A percentile compares a stretch with the other conserved stretches of the same genome.
These are phyloP conservation scores for Vinca major DNA, from an alignment of 305 asterid genomes.

Conservation along the genomic window DNA sequence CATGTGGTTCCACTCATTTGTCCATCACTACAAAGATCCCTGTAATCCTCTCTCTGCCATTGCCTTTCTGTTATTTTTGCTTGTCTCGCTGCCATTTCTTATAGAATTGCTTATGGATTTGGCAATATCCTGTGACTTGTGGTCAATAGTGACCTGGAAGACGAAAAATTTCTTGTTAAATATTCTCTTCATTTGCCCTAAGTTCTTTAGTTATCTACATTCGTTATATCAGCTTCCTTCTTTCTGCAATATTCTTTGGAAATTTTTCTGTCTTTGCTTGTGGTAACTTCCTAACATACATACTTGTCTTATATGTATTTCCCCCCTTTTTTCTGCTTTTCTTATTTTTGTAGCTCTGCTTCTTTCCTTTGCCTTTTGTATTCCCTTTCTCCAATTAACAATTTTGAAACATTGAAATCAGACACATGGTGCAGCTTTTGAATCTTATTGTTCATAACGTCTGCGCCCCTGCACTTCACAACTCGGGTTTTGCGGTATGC, in stretches of 20 bases:
- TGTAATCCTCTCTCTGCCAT: background rate
- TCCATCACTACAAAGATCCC: background rate
- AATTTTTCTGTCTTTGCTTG: background rate
- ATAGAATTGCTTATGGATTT: background rate
- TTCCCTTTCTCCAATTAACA: background rate
- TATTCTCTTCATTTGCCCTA: background rate
- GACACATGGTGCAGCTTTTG: conserved; percentile 89
- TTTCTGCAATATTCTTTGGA: conserved; percentile 2
- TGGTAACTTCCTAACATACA: background rate
- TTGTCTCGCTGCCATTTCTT: background rate
- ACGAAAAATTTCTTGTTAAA: background rate
- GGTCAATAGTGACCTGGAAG: background rate
- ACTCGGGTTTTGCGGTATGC: conserved; percentile 98
- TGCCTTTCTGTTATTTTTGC: background rate
- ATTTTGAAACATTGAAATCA: conserved; percentile 30
- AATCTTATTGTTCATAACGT: conserved; percentile 64
- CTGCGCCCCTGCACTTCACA: conserved; percentile 88
- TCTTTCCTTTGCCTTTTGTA: background rate
- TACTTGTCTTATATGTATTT: background rate
- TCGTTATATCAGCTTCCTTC: background rate
- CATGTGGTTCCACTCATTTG: background rate
- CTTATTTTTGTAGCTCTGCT: too few species aligned
- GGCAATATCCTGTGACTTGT: background rate
- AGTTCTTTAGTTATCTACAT: background rate
- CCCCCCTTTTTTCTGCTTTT: background rate